These are phyloP conservation scores for Stygiomarasmius scandens DNA, from an alignment of 1,284 basidiomycete genomes.

Conservation along the genomic window DNA sequence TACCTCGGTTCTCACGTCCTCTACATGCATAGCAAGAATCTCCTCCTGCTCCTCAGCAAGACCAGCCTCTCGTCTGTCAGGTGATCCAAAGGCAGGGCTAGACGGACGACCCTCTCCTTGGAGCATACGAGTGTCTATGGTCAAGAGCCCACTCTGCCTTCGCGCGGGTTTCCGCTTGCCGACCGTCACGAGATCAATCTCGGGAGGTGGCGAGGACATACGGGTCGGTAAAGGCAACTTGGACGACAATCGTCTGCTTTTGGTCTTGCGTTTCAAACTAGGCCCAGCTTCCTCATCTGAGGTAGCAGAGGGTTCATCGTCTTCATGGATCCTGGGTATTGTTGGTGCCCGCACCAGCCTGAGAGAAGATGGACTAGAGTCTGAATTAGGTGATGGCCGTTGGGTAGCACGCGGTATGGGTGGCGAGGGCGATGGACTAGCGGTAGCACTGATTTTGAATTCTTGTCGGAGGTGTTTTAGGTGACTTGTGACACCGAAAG, in stretches of 20 bases:
- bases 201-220: constrained; percentile 40
- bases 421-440: constrained; percentile 41
- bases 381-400: constrained; percentile 37
- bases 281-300: constrained; percentile 46
- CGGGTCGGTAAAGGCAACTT: constrained; percentile 49
- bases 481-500: constrained; percentile 62
- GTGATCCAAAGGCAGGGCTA: constrained; percentile 70
- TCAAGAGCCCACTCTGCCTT: constrained; percentile 69
- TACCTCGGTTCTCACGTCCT: neutral
- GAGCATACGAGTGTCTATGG: constrained; percentile 31
- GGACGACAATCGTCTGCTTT: constrained; percentile 43
- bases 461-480: constrained; percentile 60
- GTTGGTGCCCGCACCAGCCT: constrained; percentile 69
- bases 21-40: constrained; percentile 39
- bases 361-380: constrained; percentile 46
- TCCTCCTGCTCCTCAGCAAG: constrained; percentile 64
- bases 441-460: constrained; percentile 15
- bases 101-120: constrained; percentile 47
- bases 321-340: constrained; percentile 68
- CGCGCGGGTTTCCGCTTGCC: constrained; percentile 55
- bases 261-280: constrained; percentile 39
- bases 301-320: constrained; percentile 55
- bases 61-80: constrained; percentile 54
- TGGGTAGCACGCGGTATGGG: constrained; percentile 47
- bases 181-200: constrained; percentile 32